Evolutionary conservation across 2,329 filamentous ascomycete genomes (phyloP), one percentile per base, ranked within the genome.

Genomic region (Hypoxylon sp.): DNA sequence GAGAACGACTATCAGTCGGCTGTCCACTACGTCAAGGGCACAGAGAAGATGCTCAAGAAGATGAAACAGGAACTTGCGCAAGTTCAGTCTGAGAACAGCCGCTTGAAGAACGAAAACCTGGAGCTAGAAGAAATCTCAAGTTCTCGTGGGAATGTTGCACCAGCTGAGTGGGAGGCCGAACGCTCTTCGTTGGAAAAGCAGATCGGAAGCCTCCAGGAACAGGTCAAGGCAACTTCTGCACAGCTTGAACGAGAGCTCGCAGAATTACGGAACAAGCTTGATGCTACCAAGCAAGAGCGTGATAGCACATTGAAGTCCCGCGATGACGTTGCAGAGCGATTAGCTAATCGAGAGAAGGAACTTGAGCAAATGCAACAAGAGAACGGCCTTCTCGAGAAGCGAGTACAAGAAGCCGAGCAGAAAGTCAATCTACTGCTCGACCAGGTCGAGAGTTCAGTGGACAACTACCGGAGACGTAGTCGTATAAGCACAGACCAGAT

Each of bases 1-100:
- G 94, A 98, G 81, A 97, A 94, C 78, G 96, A 99, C 79, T 98
- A 99, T 79, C 94, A 98, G 80, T 97, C 96, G 46, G 95, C 96
- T 15, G 94, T 98, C 54, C 96, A 98, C 80, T 99, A 99, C 77
- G 93, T 99, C 73, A 97, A 97, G 81, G 96, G 96, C 65, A 98
- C 96, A 1, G 96, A 99, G 81, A 98, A 98, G 87, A 98, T 99
- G 94, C 88, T 99, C 53, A 94, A 96, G 81, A 95, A 97, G 80
- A 95, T 99, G 86, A 98, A 98, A 83, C 94, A 98, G 76, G 96
- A 99, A 81, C 86, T 99, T n/a, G 87, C 92, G 60, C 93, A 94
- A 64, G 96, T 97, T 82, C 98, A 98, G 86, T 82, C 89, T 11
- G 92, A 96, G 68, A 98, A 98, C 76, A 84, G 86, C 17, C 92